phyloP scores from a whole-genome alignment of 2,329 filamentous ascomycete species.

The Pseudogymnoascus sp. region DNA sequence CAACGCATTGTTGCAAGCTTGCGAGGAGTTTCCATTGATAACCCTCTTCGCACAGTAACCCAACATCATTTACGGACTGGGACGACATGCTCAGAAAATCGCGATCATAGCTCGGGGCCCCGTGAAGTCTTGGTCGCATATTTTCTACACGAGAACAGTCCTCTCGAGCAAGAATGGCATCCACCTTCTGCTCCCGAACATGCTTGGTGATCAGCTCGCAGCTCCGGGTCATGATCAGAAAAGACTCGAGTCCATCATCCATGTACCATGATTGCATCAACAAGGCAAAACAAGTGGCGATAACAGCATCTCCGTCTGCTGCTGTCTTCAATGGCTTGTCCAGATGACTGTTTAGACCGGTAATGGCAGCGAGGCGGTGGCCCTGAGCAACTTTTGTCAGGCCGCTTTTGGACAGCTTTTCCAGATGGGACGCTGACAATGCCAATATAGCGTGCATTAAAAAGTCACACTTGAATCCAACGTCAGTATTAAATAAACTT shows the following conservation, averaged over 20 bases:
- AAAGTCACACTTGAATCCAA: slow-evolving; percentile 12
- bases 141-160: slow-evolving; percentile 3
- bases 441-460: slow-evolving; percentile 16
- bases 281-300: slow-evolving; percentile 45
- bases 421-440: slow-evolving; percentile 16
- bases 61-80: background rate
- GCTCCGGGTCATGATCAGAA: slow-evolving; percentile 51
- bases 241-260: slow-evolving; percentile 51
- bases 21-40: background rate
- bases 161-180: background rate
- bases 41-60: background rate
- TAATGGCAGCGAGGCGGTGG: slow-evolving; percentile 14
- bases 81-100: background rate
- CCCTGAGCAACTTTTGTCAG: slow-evolving; percentile 11
- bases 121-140: background rate
- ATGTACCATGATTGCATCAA: slow-evolving; percentile 51
- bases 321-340: background rate
- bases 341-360: slow-evolving; percentile 15
- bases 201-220: slow-evolving; percentile 47
- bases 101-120: background rate
- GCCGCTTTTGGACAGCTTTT: slow-evolving; percentile 1
- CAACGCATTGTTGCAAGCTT: background rate
- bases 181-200: background rate
- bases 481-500: background rate
- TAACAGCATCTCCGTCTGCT: slow-evolving; percentile 13